Base-by-base conservation (phyloP, 305 asterid species). In the Striga hermonthica region DNA sequence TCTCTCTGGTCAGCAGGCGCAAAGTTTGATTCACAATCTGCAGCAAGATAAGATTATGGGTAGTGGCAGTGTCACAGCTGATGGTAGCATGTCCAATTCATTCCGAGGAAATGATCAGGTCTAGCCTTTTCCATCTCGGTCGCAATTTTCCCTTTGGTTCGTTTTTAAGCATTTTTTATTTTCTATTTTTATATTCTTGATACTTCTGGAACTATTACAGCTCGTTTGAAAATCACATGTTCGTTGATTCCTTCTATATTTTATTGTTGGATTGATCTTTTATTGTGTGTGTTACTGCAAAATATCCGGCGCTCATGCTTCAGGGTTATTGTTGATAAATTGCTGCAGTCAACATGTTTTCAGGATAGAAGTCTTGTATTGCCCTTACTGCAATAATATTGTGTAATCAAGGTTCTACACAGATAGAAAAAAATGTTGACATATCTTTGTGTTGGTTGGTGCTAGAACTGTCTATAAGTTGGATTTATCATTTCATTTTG, bases 21-120 rank as follows among this genome's bases (percentile, higher is more conserved):
- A 82, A 72, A 80, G 78, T 74, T 78, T 85, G 38, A 83, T 75
- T 69, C 80, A 78, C 76, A 86, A 69, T 82, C 74, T 50, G 31
- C 28, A 12, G 31, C 28, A 15, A 50, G 56, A 50, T 50, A 50
- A 50, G 15, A 6, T 12, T 14, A 50, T 50, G 31, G 56, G 56
- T 50, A 12, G 10, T 14, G 28, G 56, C 59, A 80, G 80, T 67
- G 88, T 80, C 43, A 69, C 13, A 5, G 31, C 56, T 50, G 14
- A 45, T 45, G 52, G 13, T 11, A 45, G 52, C 15, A 11, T 44
- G 12, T 9, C 12, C 6, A 92, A 84, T 75, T 88, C 97, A n/a
- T 92, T 83, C 72, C 85, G 99, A 12, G 87, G 89, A 68, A 89
- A 88, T 70, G 99, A 94, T 55, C 99, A 94, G 99, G 99, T 94